A percentile compares a stretch with the other conserved stretches of the same genome.
These are phyloP conservation scores for Umbelopsis sp. DNA, from an alignment of 371 early-diverging fungal genomes.

Conservation along the genomic window DNA sequence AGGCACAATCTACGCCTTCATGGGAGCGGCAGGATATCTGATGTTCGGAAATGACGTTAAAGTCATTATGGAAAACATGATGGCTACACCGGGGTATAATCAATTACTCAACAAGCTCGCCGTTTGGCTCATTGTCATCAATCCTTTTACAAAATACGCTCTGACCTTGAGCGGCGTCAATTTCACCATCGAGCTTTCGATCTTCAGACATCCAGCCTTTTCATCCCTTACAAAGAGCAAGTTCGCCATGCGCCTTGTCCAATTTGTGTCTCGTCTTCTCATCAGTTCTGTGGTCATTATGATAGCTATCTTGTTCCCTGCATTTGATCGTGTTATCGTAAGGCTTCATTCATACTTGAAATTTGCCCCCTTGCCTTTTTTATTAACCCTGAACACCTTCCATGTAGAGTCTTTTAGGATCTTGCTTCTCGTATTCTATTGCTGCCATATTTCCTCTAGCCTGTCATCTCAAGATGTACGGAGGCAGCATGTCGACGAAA, in stretches of 20 bases:
- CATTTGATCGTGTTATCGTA: slow-evolving; percentile 69
- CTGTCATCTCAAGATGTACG: slow-evolving; percentile 45
- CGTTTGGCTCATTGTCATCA: slow-evolving; percentile 33
- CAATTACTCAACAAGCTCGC: slow-evolving; percentile 29
- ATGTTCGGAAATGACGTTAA: slow-evolving; percentile 68
- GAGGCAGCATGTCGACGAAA: slow-evolving; percentile 22
- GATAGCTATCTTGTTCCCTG: slow-evolving; percentile 61
- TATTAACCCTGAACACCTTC: not conserved
- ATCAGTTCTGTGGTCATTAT: slow-evolving; percentile 30
- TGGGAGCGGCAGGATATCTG: slow-evolving; percentile 63
- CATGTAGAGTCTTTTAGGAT: slow-evolving; percentile 37
- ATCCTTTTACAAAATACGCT: slow-evolving; percentile 38
- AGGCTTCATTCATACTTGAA: not conserved
- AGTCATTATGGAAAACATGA: slow-evolving; percentile 69
- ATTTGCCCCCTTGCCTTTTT: not conserved
- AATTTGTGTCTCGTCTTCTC: slow-evolving; percentile 9
- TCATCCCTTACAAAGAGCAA: slow-evolving; percentile 27
- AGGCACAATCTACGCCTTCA: slow-evolving; percentile 44
- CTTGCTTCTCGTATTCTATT: slow-evolving; percentile 43
- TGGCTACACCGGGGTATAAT: slow-evolving; percentile 34
- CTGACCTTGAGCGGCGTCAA: slow-evolving; percentile 63
- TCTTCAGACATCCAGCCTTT: slow-evolving; percentile 23
- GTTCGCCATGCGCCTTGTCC: slow-evolving; percentile 24
- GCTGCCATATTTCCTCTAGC: slow-evolving; percentile 48
- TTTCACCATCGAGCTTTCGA: slow-evolving; percentile 47